phyloP scores from a whole-genome alignment of 805 yeast genomes.

The Candida adriatica region DNA sequence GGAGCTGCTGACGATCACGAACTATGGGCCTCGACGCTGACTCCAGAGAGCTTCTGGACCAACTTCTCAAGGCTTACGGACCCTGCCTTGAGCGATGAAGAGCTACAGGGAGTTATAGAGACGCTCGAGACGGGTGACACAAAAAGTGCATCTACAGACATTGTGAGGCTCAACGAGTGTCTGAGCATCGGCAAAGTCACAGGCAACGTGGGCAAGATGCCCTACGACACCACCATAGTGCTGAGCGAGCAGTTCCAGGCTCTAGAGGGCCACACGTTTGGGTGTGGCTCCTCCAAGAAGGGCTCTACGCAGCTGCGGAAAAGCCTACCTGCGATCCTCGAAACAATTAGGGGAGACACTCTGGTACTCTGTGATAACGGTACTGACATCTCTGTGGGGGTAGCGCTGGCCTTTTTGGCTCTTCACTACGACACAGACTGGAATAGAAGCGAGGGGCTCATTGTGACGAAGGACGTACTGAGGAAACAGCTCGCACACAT shows the following conservation, averaged over 20 bases:
- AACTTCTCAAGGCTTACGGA: conserved; percentile 27
- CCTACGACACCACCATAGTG: conserved; percentile 7
- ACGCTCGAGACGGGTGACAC: neutral
- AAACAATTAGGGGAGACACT: conserved; percentile 13
- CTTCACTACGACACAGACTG: conserved; percentile 38
- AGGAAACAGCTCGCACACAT: conserved; percentile 49
- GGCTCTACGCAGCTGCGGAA: conserved; percentile 58
- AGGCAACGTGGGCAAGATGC: conserved; percentile 1
- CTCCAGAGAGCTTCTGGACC: conserved; percentile 53
- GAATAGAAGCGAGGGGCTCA: conserved; percentile 16
- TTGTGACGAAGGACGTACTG: conserved; percentile 43
- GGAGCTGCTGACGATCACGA: conserved; percentile 97
- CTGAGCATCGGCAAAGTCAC: conserved; percentile 22
- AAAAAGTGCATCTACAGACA: conserved; percentile 1
- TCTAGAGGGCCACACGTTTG: neutral
- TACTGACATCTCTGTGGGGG: conserved; percentile 58
- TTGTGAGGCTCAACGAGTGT: conserved; percentile 11
- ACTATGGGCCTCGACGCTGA: conserved; percentile 60
- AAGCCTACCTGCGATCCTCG: conserved; percentile 37
- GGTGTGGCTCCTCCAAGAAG: conserved; percentile 40
- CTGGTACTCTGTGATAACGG: conserved; percentile 58
- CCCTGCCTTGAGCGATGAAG: conserved; percentile 24
- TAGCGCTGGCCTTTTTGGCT: conserved; percentile 47
- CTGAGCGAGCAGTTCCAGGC: conserved; percentile 3
- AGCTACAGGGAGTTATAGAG: conserved; percentile 16